A percentile compares a stretch with the other conserved stretches of the same genome.
These are phyloP conservation scores for Monosporascus sp. DNA, from an alignment of 2,329 filamentous ascomycete species.

Conservation along the genomic window DNA sequence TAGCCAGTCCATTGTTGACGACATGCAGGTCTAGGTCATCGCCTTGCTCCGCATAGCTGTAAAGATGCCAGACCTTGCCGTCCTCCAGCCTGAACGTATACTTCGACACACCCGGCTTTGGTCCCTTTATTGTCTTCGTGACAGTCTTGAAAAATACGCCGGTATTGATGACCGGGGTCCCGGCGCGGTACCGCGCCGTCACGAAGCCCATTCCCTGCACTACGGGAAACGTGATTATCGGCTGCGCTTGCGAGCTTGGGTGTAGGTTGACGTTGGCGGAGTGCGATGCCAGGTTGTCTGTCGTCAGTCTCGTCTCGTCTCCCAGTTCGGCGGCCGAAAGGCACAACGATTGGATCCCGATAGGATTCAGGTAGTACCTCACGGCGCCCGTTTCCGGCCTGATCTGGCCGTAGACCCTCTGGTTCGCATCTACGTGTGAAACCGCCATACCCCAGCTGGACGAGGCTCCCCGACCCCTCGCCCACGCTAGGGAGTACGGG, in stretches of 20 bases:
- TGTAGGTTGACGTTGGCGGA: conserved; percentile 64
- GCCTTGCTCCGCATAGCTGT: conserved; percentile 58
- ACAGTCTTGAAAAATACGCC: conserved; percentile 70
- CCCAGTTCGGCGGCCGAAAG: conserved; percentile 74
- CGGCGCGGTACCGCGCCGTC: conserved; percentile 68
- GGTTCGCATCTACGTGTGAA: conserved; percentile 63
- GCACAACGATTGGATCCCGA: conserved; percentile 75
- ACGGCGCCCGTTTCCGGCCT: conserved; percentile 51
- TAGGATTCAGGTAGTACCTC: conserved; percentile 72
- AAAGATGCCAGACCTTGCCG: conserved; percentile 72
- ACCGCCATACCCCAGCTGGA: conserved; percentile 73
- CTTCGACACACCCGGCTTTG: conserved; percentile 64
- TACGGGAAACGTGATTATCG: conserved; percentile 70
- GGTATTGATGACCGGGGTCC: conserved; percentile 68
- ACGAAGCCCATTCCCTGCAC: conserved; percentile 88
- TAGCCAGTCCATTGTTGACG: conserved; percentile 58
- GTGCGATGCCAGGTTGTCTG: conserved; percentile 49
- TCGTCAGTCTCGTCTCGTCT: conserved; percentile 50
- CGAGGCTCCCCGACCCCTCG: conserved; percentile 55
- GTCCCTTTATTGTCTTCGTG: conserved; percentile 48
- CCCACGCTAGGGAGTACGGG: conserved; percentile 68
- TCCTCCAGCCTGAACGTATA: conserved; percentile 71
- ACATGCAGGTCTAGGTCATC: conserved; percentile 63
- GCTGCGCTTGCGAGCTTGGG: conserved; percentile 43
- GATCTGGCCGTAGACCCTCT: conserved; percentile 62